Conservation (phyloP, 306 rosid species). For the Fragaria nilgerrensis region DNA sequence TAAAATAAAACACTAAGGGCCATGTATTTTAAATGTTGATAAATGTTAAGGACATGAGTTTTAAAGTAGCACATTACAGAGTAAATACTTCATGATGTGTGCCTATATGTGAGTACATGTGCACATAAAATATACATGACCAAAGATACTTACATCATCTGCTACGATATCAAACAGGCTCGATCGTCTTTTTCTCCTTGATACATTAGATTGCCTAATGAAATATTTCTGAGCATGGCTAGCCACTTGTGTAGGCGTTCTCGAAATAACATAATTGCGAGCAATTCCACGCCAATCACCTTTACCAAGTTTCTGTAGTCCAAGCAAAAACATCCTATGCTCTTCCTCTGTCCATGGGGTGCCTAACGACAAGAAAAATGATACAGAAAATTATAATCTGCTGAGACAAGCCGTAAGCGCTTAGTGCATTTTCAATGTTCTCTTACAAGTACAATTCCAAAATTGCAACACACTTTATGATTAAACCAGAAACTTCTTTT, state of each 20-base stretch:
- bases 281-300: conserved; percentile 99
- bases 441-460: background rate
- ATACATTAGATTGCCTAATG: conserved; percentile 88
- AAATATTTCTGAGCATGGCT: conserved; percentile 99
- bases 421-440: background rate
- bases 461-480: background rate
- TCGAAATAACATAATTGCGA: conserved; percentile 82
- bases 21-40: background rate
- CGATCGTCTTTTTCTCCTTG: conserved; percentile 94
- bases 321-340: conserved; percentile 95
- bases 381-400: background rate
- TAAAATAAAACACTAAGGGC: background rate
- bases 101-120: background rate
- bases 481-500: background rate
- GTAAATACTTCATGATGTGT: background rate
- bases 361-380: conserved; percentile 44
- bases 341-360: conserved; percentile 99
- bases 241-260: conserved; percentile 99
- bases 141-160: conserved; percentile 75
- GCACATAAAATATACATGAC: conserved; percentile 14
- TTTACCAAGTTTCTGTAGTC: conserved; percentile 95
- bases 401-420: background rate
- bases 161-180: conserved; percentile 91
- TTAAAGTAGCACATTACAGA: conserved; percentile 13
- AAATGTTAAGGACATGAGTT: background rate